Evolutionary conservation across 352 stramenopile species (phyloP).

Genomic region (Phytopythium litorale): DNA sequence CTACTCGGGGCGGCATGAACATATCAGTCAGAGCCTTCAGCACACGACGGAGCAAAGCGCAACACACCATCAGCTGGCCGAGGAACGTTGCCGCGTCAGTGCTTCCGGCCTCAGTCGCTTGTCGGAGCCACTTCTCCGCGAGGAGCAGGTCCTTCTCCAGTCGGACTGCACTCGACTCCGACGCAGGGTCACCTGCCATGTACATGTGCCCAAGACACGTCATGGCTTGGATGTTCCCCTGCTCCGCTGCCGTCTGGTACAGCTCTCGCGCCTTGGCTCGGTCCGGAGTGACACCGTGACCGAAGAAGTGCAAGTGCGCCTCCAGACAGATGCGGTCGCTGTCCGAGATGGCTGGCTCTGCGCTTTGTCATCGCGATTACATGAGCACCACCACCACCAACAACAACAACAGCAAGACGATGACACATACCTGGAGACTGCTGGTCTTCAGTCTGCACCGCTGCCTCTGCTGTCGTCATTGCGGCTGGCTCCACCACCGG

Average conservation of each 20-base stretch:
- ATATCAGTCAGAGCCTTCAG: background rate
- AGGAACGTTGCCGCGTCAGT: conserved; percentile 47
- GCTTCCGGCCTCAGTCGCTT: conserved; percentile 31
- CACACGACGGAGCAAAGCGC: background rate
- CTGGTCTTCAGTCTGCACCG: background rate
- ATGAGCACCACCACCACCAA: background rate
- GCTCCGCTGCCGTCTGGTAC: conserved; percentile 55
- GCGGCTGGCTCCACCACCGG: conserved; percentile 8
- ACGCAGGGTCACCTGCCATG: conserved; percentile 19
- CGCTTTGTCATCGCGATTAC: background rate
- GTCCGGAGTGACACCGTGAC: conserved; percentile 38
- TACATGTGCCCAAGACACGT: conserved; percentile 65
- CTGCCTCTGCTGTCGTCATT: background rate
- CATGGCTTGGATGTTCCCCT: conserved; percentile 40
- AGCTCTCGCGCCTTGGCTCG: conserved; percentile 37
- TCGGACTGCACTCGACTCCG: conserved; percentile 2
- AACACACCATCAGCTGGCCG: conserved; percentile 43
- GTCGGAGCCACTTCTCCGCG: conserved; percentile 48
- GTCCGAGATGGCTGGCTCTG: conserved; percentile 1
- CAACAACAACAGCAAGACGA: background rate
- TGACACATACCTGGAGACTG: background rate
- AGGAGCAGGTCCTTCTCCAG: conserved; percentile 50
- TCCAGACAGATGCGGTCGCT: conserved; percentile 41
- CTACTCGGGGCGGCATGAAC: conserved; percentile 11
- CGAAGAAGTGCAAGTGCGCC: conserved; percentile 63